Base-by-base conservation (phyloP, 805 yeast species). In the Hanseniaspora nectarophila region DNA sequence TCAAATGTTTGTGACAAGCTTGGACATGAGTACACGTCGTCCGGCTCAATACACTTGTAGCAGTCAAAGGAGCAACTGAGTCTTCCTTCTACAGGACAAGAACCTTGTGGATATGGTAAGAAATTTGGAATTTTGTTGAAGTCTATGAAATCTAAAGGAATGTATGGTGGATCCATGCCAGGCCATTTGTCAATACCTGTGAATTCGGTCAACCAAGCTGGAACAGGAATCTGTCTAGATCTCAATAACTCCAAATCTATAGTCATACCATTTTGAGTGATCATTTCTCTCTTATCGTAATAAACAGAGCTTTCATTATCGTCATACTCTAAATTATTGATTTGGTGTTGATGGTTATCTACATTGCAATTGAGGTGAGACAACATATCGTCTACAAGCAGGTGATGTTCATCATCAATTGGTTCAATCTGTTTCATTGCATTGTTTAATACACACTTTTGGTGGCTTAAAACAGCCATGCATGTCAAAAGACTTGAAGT, bases 131-230 rank as follows among this genome's bases (percentile, higher is more conserved):
- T 70, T 26, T 62, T 60, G 5, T 60, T 56, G 43, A 85, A 67
- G 60, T 84, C 76, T 55, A 86, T 77, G 58, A 81, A 82, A 58
- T 80, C 84, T 55, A 85, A 66, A 2, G 94, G 88, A 35, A 89
- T 81, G 63, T 85, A 89, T 0, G 97, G 96, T 3, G 97, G 96
- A 51, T 80, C 80, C 42, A 76, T 63, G 0, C 82, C 89, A 0
- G 97, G 97, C 97, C 97, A 89, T 50, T 73, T 73, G 0, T 58
- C 66, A 48, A 87, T 61, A 0, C 90, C 89, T 1, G 96, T 86
- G 57, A 85, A 74, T 13, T 77, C 82, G 0, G 73, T 56, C 28
- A 89, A 72, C 97, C 97, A 89, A 21, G 69, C 54, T 0, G 97
- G 97, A 56, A 89, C 78, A 1, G 85, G 82, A 32, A 70, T 67